Base-by-base conservation (phyloP, 2,329 filamentous ascomycete species). In the Colletotrichum phormii region DNA sequence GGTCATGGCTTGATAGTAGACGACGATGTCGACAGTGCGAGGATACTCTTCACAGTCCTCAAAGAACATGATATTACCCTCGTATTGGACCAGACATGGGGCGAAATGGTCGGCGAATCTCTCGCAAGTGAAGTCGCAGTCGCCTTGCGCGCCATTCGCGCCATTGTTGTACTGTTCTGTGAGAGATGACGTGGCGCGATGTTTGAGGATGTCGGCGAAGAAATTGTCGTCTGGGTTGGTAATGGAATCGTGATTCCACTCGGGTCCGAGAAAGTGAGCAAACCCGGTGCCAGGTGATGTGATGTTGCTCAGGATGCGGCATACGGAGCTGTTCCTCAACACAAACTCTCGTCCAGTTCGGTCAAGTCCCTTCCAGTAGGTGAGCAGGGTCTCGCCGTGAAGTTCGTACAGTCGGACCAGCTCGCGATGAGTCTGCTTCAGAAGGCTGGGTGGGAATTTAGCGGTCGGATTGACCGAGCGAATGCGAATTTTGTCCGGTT, bases 231-330 rank as follows among this genome's bases (percentile, higher is more conserved):
- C 77, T 0, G 81, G 77, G 0, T 78, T 75, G 7, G 82, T 74
- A 3, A 87, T 77, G 35, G 88, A 84, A 8, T 75, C 78, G 1
- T 87, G 64, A 66, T 87, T 86, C 80, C 80, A 82, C 62, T 87
- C 86, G 0, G 85, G 84, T 0, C 83, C 75, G 5, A 86, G 59
- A 13, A 83, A 83, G 76, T 74, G 82, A 8, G 29, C 11, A 1
- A 57, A 31, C 0, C 15, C 42, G 2, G 3, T 1, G 29, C 9
- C 26, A 5, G 29, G 54, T 18, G 42, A 49, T 3, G 18, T 7
- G 8, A 2, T 15, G 42, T 8, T 22, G 33, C 4, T 57, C 4
- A 33, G 54, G 29, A 57, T 18, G 3, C 7, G 18, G 18, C 42
- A 49, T 0, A 9, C 18, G 6, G 42, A 49, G 18, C 42, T n/a